Base-by-base conservation (phyloP, 2,329 filamentous ascomycete species). In the Trichoderma pleuroti region DNA sequence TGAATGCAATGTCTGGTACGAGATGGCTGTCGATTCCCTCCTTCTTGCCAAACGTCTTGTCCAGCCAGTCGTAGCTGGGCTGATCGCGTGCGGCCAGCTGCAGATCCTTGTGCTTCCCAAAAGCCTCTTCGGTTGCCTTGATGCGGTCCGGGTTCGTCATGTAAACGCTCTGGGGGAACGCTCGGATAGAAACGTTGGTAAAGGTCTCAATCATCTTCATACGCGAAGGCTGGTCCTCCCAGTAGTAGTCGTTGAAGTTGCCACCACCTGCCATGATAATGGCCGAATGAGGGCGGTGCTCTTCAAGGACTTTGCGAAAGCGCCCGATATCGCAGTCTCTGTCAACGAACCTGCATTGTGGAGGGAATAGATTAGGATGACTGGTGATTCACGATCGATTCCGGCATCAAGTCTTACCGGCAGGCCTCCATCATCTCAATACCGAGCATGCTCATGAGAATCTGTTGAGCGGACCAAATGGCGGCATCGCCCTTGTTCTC, bases 351-450 rank as follows among this genome's bases (percentile, higher is more conserved):
- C 65, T 68, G n/a, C 24, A 39, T 14, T 4, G 14, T 2, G 24
- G 30, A 18, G 28, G 10, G 46, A 26, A 28, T 5, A 12, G 14
- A 26, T 68, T 60, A 68, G 39, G 6, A 60, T 26, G 36, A n/a
- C 9, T 9, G n/a, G 11, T 14, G 14, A 7, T 26, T 24, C 10
- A 16, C 18, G 4, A 32, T 30, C 1, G 21, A 5, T 7, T 10
- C 11, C 3, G 16, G 42, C 1, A 26, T 34, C 32, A 49, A 16
- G 14, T 7, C 54, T 46, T 68, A 68, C 65, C 65, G 36, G n/a
- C 65, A 68, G 11, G 65, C 65, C 28, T 68, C 65, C 65, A 68
- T 68, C 65, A 68, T 68, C 65, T 68, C 65, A 42, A 68, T 60
- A 6, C 65, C 65, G 14, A 68, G 65, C 65, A 68, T 60, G 34